phyloP scores from a whole-genome alignment of 2,329 filamentous ascomycete species.

The Xylariomycetidae sp. region DNA sequence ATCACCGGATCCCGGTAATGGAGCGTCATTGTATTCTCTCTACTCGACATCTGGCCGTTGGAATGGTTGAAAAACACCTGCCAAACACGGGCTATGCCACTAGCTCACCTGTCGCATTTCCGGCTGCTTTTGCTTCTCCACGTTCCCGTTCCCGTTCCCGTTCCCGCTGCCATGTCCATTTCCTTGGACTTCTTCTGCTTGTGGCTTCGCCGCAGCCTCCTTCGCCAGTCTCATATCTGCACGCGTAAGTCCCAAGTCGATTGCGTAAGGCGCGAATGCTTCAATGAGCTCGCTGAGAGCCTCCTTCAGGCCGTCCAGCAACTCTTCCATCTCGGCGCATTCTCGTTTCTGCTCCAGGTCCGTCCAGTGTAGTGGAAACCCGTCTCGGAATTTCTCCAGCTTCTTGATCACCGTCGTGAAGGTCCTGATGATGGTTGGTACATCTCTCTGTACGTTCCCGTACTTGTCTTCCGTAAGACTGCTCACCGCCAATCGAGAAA shows the following conservation, averaged over 20 bases:
- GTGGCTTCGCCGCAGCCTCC: constrained; percentile 46
- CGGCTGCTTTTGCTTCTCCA: constrained; percentile 6
- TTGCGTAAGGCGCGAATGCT: constrained; percentile 71
- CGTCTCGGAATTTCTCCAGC: constrained; percentile 62
- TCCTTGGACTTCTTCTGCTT: not conserved
- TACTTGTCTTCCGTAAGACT: constrained; percentile 78
- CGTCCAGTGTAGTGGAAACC: constrained; percentile 69
- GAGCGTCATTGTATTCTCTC: too few relatives aligned
- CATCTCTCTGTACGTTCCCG: constrained; percentile 80
- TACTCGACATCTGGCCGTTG: too few relatives aligned
- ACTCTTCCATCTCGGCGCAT: constrained; percentile 63
- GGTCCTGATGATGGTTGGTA: constrained; percentile 68
- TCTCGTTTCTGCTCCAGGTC: constrained; percentile 58
- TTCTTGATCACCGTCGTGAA: constrained; percentile 65
- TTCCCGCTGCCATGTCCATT: not conserved
- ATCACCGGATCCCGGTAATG: too few relatives aligned
- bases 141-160: not conserved
- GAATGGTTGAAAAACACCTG: too few relatives aligned
- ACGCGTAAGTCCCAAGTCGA: constrained; percentile 63
- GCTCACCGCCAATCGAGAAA: constrained; percentile 64
- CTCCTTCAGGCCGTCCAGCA: constrained; percentile 60
- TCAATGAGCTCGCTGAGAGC: constrained; percentile 62
- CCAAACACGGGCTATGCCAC: constrained; percentile 10
- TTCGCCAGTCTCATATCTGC: constrained; percentile 70
- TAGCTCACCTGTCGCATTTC: constrained; percentile 30